These are phyloP conservation scores for Stylonectria norvegica DNA, from an alignment of 2,329 filamentous ascomycete species.

Conservation along the genomic window DNA sequence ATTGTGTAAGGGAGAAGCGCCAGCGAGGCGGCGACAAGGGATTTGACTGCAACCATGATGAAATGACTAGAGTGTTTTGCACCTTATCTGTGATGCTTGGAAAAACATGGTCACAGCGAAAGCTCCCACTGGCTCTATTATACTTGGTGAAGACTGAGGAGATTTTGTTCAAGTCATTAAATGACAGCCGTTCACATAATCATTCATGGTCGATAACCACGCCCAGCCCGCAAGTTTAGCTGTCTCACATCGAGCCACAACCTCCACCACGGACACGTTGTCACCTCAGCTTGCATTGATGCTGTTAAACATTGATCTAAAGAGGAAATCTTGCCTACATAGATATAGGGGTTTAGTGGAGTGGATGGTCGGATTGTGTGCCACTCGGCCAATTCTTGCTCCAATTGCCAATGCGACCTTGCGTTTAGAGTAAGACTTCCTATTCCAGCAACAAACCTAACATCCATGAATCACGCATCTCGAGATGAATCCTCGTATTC, in stretches of 20 bases:
- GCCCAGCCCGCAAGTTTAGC: too few relatives aligned
- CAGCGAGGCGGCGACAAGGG: constrained; percentile 7
- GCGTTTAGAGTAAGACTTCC: not conserved
- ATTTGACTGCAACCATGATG: not conserved
- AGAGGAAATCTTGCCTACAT: too few relatives aligned
- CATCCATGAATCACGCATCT: not conserved
- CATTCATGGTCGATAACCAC: not conserved
- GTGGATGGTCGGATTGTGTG: not conserved
- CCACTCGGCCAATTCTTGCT: not conserved
- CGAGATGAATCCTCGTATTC: not conserved
- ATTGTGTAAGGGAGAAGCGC: constrained; percentile 23
- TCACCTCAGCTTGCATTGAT: too few relatives aligned
- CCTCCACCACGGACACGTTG: too few relatives aligned
- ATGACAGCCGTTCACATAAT: not conserved
- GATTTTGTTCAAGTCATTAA: not conserved
- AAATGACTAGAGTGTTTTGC: not conserved
- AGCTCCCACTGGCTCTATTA: not conserved
- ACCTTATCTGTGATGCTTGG: not conserved
- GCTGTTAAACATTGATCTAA: too few relatives aligned
- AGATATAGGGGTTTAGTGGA: too few relatives aligned
- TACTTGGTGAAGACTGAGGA: not conserved
- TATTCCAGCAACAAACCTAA: not conserved
- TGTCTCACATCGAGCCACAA: too few relatives aligned
- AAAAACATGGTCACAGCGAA: not conserved
- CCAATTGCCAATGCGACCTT: not conserved